A percentile compares a stretch with the other conserved stretches of the same genome.
Conservation (phyloP, 306 rosid genomes). For the Acmispon strigosus region DNA sequence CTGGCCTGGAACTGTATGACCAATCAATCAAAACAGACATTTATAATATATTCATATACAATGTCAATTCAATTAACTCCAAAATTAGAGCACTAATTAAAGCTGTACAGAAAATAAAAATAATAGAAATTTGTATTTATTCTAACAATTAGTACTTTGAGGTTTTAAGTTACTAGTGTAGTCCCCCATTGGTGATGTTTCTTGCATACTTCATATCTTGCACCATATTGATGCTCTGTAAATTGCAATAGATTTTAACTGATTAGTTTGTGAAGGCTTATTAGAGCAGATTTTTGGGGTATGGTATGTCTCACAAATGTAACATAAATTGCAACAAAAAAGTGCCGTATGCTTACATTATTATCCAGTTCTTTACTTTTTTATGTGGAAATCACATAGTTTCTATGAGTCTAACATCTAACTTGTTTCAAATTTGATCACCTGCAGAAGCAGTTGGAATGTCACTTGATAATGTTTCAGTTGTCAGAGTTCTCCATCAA, state of each 20-base stretch:
- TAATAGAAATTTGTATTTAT: not conserved
- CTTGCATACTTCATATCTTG: not conserved
- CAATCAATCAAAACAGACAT: not conserved
- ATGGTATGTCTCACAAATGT: not conserved
- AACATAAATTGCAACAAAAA: not conserved
- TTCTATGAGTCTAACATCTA: constrained; percentile 5
- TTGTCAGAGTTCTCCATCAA: constrained; percentile 74
- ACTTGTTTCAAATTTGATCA: constrained; percentile 13
- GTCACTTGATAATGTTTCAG: constrained; percentile 67
- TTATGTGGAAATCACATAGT: not conserved
- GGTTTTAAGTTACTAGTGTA: not conserved
- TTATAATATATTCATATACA: not conserved
- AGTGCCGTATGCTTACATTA: not conserved
- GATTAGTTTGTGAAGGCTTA: not conserved
- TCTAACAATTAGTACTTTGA: not conserved
- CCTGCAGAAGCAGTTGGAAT: constrained; percentile 71
- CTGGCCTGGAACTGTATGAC: too few relatives aligned
- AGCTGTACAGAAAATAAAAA: not conserved
- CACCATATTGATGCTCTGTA: not conserved
- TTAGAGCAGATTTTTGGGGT: constrained; percentile 1
- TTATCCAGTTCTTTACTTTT: not conserved
- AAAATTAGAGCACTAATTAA: not conserved
- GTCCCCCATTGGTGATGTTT: not conserved
- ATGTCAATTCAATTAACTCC: not conserved
- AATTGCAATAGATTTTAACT: not conserved